Evolutionary conservation across 495 filamentous ascomycete genomes (phyloP).

Genomic region (Bathelium albidoporum): DNA sequence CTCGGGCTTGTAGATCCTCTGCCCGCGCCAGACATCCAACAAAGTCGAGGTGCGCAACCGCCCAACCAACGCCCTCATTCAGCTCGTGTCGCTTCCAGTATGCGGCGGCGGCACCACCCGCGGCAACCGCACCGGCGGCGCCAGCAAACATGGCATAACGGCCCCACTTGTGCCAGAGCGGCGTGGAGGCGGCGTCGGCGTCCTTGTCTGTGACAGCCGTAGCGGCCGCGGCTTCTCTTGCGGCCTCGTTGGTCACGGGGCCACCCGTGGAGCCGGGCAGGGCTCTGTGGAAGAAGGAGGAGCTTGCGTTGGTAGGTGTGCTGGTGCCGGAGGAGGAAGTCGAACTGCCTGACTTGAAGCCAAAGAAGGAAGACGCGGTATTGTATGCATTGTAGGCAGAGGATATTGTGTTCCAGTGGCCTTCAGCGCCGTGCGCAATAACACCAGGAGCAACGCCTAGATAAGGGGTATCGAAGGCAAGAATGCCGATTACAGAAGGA

Average conservation of each 20-base stretch:
- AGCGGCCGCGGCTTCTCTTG: constrained; percentile 16
- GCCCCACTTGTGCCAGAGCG: constrained; percentile 63
- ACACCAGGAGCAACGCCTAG: constrained; percentile 83
- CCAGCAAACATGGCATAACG: constrained; percentile 75
- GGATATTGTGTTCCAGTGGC: constrained; percentile 64
- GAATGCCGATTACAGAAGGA: constrained; percentile 67
- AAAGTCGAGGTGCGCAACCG: constrained; percentile 87
- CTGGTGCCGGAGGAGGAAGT: constrained; percentile 3
- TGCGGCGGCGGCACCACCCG: constrained; percentile 69
- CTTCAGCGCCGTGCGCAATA: constrained; percentile 79
- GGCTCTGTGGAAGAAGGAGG: constrained; percentile 14
- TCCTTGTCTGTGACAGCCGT: neutral
- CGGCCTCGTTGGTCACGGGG: constrained; percentile 23
- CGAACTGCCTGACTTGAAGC: constrained; percentile 36
- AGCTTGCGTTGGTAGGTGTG: constrained; percentile 11
- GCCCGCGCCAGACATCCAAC: constrained; percentile 74
- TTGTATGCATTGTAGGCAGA: constrained; percentile 59
- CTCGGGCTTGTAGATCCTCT: constrained; percentile 61
- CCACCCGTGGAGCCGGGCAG: constrained; percentile 20
- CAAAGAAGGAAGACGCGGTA: constrained; percentile 51
- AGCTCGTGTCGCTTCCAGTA: constrained; percentile 76
- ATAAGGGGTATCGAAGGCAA: constrained; percentile 93
- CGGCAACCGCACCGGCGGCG: constrained; percentile 70
- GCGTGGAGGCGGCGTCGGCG: constrained; percentile 43
- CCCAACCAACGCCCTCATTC: constrained; percentile 63